phyloP scores from a whole-genome alignment of 2,329 filamentous ascomycete genomes.

The Proliferodiscus dingleyae region DNA sequence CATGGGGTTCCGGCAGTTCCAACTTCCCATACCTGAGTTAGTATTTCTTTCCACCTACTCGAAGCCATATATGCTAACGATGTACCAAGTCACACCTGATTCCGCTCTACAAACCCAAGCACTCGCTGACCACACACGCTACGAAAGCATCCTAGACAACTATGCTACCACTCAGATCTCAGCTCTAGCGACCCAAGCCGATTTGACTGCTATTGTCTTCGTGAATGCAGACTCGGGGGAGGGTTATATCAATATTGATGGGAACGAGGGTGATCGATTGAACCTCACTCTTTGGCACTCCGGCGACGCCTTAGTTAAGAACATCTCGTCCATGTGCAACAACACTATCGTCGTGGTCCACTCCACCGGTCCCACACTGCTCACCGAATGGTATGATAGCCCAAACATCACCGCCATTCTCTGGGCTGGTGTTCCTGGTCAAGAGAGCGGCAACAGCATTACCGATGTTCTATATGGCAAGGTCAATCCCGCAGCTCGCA shows the following conservation, averaged over 20 bases:
- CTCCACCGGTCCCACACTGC: slow-evolving; percentile 71
- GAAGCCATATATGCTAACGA: neutral
- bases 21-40: slow-evolving; percentile 64
- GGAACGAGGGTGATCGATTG: slow-evolving; percentile 82
- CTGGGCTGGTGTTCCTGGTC: slow-evolving; percentile 76
- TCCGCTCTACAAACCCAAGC: slow-evolving; percentile 64
- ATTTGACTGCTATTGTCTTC: slow-evolving; percentile 76
- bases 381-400: slow-evolving; percentile 69
- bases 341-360: slow-evolving; percentile 94
- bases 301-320: slow-evolving; percentile 76
- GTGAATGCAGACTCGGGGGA: slow-evolving; percentile 85
- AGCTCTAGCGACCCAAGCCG: slow-evolving; percentile 54
- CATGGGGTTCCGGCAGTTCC: slow-evolving; percentile 72
- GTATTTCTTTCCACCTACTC: neutral
- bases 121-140: slow-evolving; percentile 51
- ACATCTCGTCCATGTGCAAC: slow-evolving; percentile 69
- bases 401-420: slow-evolving; percentile 80
- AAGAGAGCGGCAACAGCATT: slow-evolving; percentile 77
- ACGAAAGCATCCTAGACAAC: slow-evolving; percentile 66
- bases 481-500: slow-evolving; percentile 70
- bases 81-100: slow-evolving; percentile 60
- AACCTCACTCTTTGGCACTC: slow-evolving; percentile 87
- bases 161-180: slow-evolving; percentile 63
- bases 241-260: slow-evolving; percentile 77
- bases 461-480: slow-evolving; percentile 79